These are phyloP conservation scores for Geotrichum candidum DNA, from an alignment of 1,139 yeast genomes.

Conservation along the genomic window DNA sequence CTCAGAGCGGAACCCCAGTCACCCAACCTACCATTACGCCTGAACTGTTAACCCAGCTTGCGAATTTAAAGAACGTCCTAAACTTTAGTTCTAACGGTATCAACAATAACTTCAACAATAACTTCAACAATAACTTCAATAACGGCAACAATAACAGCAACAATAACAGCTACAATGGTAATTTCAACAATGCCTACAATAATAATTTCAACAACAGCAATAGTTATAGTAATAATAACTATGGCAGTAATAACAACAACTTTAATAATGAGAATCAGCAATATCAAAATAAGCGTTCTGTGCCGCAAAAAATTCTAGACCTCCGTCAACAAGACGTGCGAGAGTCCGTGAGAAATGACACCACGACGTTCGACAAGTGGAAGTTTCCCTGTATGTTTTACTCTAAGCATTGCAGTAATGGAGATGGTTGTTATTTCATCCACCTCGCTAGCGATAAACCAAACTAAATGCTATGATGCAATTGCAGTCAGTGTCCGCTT, in stretches of 20 bases:
- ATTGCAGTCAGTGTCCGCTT: neutral
- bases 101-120: neutral
- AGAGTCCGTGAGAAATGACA: constrained; percentile 21
- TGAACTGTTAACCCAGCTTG: neutral
- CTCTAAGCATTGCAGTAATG: constrained; percentile 19
- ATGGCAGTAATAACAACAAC: neutral
- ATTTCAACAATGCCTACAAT: neutral
- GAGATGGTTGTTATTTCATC: constrained; percentile 22
- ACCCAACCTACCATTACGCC: neutral
- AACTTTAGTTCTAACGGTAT: neutral
- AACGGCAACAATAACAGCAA: neutral
- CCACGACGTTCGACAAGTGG: constrained; percentile 18
- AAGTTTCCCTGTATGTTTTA: constrained; percentile 21
- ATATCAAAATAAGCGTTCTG: neutral
- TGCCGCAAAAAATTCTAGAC: constrained; percentile 8
- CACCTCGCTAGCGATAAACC: constrained; percentile 2
- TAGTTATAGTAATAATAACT: neutral
- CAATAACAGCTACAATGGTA: neutral
- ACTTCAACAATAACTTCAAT: neutral
- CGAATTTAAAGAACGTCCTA: neutral
- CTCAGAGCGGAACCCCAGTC: neutral
- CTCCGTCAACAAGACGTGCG: constrained; percentile 22
- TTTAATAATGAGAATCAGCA: neutral
- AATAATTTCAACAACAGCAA: neutral
- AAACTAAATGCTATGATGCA: neutral